Conservation (phyloP, 2,329 filamentous ascomycete genomes). For the Cercospora sp. region DNA sequence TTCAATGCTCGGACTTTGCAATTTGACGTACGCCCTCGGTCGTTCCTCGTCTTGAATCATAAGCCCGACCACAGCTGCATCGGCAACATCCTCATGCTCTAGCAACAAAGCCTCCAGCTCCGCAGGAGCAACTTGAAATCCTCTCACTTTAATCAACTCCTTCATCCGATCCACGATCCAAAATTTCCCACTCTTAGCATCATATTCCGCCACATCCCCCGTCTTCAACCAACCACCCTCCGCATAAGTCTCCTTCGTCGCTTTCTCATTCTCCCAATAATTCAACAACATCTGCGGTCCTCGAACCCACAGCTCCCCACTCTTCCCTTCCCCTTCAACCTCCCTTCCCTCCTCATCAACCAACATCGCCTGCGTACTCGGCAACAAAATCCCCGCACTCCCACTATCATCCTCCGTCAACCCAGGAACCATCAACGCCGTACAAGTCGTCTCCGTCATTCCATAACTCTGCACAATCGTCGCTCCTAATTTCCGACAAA, state of each 20-base stretch:
- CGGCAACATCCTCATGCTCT: conserved; percentile 53
- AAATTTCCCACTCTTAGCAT: conserved; percentile 30
- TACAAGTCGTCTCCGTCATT: conserved; percentile 81
- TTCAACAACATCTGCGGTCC: conserved; percentile 74
- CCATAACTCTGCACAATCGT: conserved; percentile 50
- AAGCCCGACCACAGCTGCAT: conserved; percentile 58
- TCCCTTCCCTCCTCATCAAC: conserved; percentile 45
- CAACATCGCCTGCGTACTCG: conserved; percentile 42
- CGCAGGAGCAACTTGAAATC: conserved; percentile 36
- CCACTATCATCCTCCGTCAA: conserved; percentile 40
- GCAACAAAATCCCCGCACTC: conserved; percentile 50
- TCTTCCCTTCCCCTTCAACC: conserved; percentile 46
- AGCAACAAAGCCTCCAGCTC: conserved; percentile 45
- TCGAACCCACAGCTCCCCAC: conserved; percentile 72
- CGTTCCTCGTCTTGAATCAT: conserved; percentile 51
- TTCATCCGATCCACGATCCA: conserved; percentile 42
- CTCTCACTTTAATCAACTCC: conserved; percentile 46
- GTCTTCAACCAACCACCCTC: conserved; percentile 43
- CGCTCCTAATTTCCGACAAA: conserved; percentile 11
- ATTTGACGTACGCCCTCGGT: conserved; percentile 54
- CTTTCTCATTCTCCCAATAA: conserved; percentile 66
- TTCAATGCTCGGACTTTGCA: conserved; percentile 35
- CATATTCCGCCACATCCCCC: conserved; percentile 37
- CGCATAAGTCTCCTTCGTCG: conserved; percentile 40
- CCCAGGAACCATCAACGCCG: conserved; percentile 63